phyloP scores from a whole-genome alignment of 495 filamentous ascomycete species.

The Tuber microsphaerosporum region DNA sequence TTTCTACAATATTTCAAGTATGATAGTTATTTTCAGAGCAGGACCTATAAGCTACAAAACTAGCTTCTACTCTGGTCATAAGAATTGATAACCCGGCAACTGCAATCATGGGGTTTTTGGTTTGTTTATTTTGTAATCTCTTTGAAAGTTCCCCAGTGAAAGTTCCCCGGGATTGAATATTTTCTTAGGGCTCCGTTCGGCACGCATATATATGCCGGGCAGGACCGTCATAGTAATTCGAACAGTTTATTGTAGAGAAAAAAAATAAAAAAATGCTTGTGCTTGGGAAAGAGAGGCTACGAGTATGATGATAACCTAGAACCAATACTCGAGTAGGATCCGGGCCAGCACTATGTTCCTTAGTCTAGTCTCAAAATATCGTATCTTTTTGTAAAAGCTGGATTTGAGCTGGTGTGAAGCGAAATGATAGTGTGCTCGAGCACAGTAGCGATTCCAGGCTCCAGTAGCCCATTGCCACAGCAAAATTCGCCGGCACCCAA shows the following conservation, averaged over 20 bases:
- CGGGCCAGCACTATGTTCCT: not conserved
- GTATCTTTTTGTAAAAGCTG: no score
- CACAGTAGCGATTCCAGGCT: no score
- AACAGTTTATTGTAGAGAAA: not conserved
- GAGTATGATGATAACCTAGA: not conserved
- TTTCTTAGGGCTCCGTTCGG: not conserved
- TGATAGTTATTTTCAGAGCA: no score
- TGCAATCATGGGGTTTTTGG: not conserved
- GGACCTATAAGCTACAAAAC: no score
- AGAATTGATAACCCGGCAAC: no score
- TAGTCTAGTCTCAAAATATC: not conserved
- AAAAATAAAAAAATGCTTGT: not conserved
- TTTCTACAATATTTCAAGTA: not conserved
- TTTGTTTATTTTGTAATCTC: not conserved
- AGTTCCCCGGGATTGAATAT: not conserved
- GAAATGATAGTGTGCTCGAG: no score
- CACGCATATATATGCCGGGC: not conserved
- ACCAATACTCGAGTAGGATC: not conserved
- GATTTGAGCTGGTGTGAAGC: no score
- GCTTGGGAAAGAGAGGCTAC: not conserved
- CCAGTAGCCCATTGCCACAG: no score
- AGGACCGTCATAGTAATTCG: not conserved
- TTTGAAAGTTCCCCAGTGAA: not conserved
- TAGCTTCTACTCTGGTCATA: not conserved
- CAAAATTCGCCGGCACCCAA: no score